phyloP scores from a whole-genome alignment of 805 yeast species.

The Candida corydali region DNA sequence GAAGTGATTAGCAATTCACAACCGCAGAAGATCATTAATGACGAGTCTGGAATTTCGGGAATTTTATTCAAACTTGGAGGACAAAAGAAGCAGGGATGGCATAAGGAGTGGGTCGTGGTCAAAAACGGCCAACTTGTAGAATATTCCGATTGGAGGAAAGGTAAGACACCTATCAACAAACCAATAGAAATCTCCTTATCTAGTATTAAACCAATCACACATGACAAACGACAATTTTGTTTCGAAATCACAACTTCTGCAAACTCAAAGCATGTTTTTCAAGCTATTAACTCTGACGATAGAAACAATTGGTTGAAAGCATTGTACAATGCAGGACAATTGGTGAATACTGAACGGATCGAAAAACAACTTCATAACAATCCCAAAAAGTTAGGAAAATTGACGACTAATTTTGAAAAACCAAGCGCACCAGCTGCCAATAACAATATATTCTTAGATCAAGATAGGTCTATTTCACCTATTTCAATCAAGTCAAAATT shows the following conservation, averaged over 20 bases:
- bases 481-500: constrained; percentile 26
- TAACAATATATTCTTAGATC: constrained; percentile 8
- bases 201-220: constrained; percentile 46
- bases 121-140: constrained; percentile 66
- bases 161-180: constrained; percentile 53
- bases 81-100: constrained; percentile 71
- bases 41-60: constrained; percentile 38
- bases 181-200: constrained; percentile 73
- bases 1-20: constrained; percentile 5
- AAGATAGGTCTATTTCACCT: constrained; percentile 23
- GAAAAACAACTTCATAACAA: constrained; percentile 7
- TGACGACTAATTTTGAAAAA: constrained; percentile 8
- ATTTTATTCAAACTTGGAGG: constrained; percentile 57
- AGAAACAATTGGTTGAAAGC: constrained; percentile 64
- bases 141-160: constrained; percentile 77
- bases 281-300: constrained; percentile 67
- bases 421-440: too few species aligned
- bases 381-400: constrained; percentile 2
- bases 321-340: constrained; percentile 55
- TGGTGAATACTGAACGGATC: constrained; percentile 24
- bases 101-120: constrained; percentile 81
- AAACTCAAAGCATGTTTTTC: constrained; percentile 65
- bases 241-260: constrained; percentile 73
- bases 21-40: too few species aligned
- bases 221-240: constrained; percentile 52